These are phyloP conservation scores for Thermomyces lanuginosus DNA, from an alignment of 2,329 filamentous ascomycete genomes.

Conservation along the genomic window DNA sequence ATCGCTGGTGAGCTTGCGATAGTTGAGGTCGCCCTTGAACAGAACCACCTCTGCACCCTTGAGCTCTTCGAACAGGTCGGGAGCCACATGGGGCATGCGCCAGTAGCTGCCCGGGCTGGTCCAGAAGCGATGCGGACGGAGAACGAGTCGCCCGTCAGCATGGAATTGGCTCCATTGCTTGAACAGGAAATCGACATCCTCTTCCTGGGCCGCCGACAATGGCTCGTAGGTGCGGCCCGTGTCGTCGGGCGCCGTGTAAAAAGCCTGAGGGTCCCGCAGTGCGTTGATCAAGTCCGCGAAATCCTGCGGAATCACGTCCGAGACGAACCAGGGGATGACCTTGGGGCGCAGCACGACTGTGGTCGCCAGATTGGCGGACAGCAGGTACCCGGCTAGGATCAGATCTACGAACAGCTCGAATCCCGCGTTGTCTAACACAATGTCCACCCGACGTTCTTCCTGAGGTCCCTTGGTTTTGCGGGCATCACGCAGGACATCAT, in stretches of 20 bases:
- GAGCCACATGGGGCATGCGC: constrained; percentile 56
- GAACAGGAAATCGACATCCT: constrained; percentile 61
- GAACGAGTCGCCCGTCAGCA: constrained; percentile 62
- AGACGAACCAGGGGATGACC: constrained; percentile 95
- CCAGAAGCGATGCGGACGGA: constrained; percentile 84
- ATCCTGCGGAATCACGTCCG: constrained; percentile 76
- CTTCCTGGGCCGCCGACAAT: constrained; percentile 50
- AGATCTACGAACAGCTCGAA: constrained; percentile 96
- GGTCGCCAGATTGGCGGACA: constrained; percentile 71
- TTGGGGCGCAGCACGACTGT: constrained; percentile 83
- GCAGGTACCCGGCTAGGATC: constrained; percentile 74
- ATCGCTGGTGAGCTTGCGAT: constrained; percentile 80
- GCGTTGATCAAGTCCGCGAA: constrained; percentile 68
- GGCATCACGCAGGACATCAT: constrained; percentile 49
- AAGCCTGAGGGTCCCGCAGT: constrained; percentile 57
- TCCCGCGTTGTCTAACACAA: constrained; percentile 91
- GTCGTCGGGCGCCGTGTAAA: constrained; percentile 63
- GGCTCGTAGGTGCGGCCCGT: constrained; percentile 40
- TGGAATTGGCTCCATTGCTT: constrained; percentile 65
- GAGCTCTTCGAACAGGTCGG: constrained; percentile 57
- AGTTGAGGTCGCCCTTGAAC: constrained; percentile 96
- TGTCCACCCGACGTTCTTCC: constrained; percentile 63
- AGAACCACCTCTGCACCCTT: constrained; percentile 73
- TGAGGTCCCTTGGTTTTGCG: constrained; percentile 43
- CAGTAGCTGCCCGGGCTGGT: constrained; percentile 77